Percentiles rank a stretch among this genome's conserved stretches.
These are phyloP conservation scores for Bathelium albidoporum DNA, from an alignment of 495 filamentous ascomycete species.

Conservation along the genomic window DNA sequence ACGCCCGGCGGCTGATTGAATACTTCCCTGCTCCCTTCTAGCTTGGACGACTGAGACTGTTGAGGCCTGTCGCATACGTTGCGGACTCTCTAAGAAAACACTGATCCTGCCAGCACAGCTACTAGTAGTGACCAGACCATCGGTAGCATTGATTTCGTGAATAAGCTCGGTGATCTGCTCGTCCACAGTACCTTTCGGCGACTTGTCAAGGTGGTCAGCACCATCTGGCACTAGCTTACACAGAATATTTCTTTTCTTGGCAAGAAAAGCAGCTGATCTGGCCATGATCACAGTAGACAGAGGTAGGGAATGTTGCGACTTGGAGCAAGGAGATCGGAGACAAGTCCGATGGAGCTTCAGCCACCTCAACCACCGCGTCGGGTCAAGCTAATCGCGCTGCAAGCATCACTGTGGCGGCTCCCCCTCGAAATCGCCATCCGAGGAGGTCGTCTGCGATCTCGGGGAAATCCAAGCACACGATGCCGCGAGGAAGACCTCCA, in stretches of 20 bases:
- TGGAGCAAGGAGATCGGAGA: background rate
- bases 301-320: background rate
- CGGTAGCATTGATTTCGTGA: constrained; percentile 57
- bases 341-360: background rate
- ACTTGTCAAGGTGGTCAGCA: constrained; percentile 61
- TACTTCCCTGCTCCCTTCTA: constrained; percentile 9
- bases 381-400: background rate
- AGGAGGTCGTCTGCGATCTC: background rate
- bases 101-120: constrained; percentile 78
- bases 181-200: constrained; percentile 80
- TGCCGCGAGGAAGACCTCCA: background rate
- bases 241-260: constrained; percentile 57
- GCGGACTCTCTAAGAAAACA: constrained; percentile 72
- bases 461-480: background rate
- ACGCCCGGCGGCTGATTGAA: constrained; percentile 56
- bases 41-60: background rate
- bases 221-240: constrained; percentile 50
- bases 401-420: background rate
- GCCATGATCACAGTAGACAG: background rate
- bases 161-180: constrained; percentile 65
- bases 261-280: constrained; percentile 34
- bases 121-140: constrained; percentile 77
- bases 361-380: background rate
- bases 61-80: constrained; percentile 15
- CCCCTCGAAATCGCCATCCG: background rate